Evolutionary conservation across 768 basidiomycete species (phyloP), one percentile per base, ranked within the genome.

Genomic region (Amanita thiersii): DNA sequence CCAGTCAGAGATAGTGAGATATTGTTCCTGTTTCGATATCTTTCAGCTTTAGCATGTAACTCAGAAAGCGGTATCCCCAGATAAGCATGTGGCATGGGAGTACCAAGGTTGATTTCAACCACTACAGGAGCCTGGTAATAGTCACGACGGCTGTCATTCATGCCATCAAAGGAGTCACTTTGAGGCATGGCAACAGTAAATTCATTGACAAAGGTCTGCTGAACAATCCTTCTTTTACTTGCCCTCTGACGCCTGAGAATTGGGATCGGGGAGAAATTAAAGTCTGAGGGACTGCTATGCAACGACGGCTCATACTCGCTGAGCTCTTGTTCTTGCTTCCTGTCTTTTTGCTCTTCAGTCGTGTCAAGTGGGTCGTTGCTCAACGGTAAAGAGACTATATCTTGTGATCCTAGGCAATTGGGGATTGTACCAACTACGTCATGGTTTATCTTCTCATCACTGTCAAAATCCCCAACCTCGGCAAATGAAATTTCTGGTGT

Each of bases 41-140:
- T 65, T 32, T 69, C 67, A 29, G 79, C 81, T 50, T 68, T 75
- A 21, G 62, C 63, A 37, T 70, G 65, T 17, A 86, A 69, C 15
- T 77, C 74, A 24, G 61, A 60, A 20, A 81, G 58, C 11, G 62
- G 58, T 29, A 85, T 65, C 20, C 83, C 83, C 30, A 66, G 60
- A 50, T 85, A 79, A 4, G 83, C 79, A 46, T 83, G 72, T 39
- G 79, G 62, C 18, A 83, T 62, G 11, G 81, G 79, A 2, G 77
- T 71, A 12, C 67, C 69, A 44, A 68, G 53, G 39, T 64, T 50
- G 31, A 68, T 50, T 15, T 54, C 33, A 23, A 14, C 8, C 11
- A 8, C 23, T 28, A 20, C 7, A 32, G 7, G 19, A 12, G 19
- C 23, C n/a, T 38, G 4, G 23, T 4, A n/a, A 39, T 14, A 39